Evolutionary conservation across 495 filamentous ascomycete genomes (phyloP).

Genomic region (Tuber brumale): DNA sequence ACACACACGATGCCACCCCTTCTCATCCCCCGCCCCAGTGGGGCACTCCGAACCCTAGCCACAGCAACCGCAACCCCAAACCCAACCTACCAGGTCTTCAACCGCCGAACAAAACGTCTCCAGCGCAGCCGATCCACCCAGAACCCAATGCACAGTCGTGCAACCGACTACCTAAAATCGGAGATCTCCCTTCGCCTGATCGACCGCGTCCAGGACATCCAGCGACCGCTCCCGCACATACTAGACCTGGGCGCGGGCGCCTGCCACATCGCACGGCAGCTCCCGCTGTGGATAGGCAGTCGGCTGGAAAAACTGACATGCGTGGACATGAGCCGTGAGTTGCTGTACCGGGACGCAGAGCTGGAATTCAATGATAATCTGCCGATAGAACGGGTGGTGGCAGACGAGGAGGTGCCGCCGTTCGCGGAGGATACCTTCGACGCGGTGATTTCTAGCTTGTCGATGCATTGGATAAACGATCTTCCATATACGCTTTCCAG

Average conservation of each 20-base stretch:
- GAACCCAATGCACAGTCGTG: slow-evolving; percentile 62
- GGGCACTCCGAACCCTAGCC: slow-evolving; percentile 10
- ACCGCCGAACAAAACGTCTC: slow-evolving; percentile 72
- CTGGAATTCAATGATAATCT: slow-evolving; percentile 69
- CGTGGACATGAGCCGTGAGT: slow-evolving; percentile 67
- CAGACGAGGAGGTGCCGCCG: slow-evolving; percentile 61
- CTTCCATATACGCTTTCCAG: slow-evolving; percentile 75
- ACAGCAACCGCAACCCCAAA: slow-evolving; percentile 36
- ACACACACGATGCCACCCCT: slow-evolving; percentile 18
- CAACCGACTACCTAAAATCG: slow-evolving; percentile 85
- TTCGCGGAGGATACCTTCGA: slow-evolving; percentile 75
- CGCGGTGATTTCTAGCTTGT: slow-evolving; percentile 77
- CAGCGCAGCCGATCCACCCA: slow-evolving; percentile 80
- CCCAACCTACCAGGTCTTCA: slow-evolving; percentile 84
- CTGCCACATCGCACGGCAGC: slow-evolving; percentile 82
- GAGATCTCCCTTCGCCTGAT: slow-evolving; percentile 80
- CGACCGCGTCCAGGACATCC: slow-evolving; percentile 89
- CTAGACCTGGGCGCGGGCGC: slow-evolving; percentile 94
- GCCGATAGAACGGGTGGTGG: slow-evolving; percentile 62
- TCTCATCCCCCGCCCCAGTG: slow-evolving; percentile 1
- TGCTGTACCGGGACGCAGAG: slow-evolving; percentile 76
- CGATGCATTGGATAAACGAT: slow-evolving; percentile 97
- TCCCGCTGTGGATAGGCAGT: slow-evolving; percentile 57
- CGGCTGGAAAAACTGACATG: slow-evolving; percentile 66
- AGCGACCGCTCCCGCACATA: slow-evolving; percentile 71